These are phyloP conservation scores for Talaromyces marneffei DNA, from an alignment of 2,329 filamentous ascomycete species.

Conservation along the genomic window DNA sequence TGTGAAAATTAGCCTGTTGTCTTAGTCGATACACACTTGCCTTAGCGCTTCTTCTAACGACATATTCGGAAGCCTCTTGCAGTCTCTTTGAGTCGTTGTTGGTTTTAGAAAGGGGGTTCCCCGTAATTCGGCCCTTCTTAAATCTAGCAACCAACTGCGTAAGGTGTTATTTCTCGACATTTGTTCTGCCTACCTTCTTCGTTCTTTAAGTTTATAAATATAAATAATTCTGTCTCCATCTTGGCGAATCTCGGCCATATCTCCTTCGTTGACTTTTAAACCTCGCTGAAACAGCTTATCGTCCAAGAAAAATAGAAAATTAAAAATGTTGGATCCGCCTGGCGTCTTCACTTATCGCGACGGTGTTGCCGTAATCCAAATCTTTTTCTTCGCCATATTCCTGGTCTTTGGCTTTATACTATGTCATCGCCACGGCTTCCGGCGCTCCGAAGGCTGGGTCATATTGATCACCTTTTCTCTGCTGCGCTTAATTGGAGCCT, in stretches of 20 bases:
- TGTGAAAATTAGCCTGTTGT: neutral
- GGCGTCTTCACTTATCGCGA: constrained; percentile 6
- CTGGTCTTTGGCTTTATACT: neutral
- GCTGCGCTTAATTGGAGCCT: neutral
- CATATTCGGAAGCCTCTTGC: neutral
- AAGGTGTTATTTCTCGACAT: neutral
- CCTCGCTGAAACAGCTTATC: neutral
- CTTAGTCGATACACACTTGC: neutral
- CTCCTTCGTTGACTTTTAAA: neutral
- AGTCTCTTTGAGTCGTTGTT: neutral
- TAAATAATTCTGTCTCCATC: neutral
- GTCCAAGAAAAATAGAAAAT: neutral
- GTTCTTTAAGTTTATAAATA: neutral
- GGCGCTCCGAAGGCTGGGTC: constrained; percentile 5
- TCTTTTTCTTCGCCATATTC: constrained; percentile 5
- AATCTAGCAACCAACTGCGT: neutral
- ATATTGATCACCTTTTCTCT: constrained; percentile 7
- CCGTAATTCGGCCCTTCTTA: neutral
- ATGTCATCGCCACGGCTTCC: neutral
- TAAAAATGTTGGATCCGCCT: constrained; percentile 3
- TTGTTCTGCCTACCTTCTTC: neutral
- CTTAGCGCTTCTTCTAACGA: neutral
- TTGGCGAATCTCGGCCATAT: neutral
- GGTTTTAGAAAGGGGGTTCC: neutral
- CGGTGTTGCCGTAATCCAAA: constrained; percentile 2